Evolutionary conservation across 2,329 filamentous ascomycete genomes (phyloP).

Genomic region (Monosporascus sp.): DNA sequence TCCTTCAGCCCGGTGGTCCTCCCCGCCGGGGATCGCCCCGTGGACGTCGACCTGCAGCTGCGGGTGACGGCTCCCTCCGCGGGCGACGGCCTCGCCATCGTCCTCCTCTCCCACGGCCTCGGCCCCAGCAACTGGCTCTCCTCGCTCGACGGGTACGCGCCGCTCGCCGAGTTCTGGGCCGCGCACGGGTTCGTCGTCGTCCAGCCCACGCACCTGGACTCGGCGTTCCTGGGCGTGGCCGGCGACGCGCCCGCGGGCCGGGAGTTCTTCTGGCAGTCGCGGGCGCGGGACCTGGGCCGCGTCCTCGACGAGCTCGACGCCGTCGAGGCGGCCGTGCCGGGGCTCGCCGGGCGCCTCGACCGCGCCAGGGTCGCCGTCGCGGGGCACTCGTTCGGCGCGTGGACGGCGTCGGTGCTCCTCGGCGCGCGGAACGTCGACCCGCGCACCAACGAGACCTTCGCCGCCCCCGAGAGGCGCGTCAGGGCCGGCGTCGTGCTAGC

Average conservation of each 20-base stretch:
- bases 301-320: conserved; percentile 33
- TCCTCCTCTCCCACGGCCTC: conserved; percentile 37
- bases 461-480: conserved; percentile 28
- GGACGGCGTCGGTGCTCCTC: conserved; percentile 29
- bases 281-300: conserved; percentile 29
- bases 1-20: conserved; percentile 27
- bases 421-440: conserved; percentile 31
- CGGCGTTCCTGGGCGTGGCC: conserved; percentile 23
- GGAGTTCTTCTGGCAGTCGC: conserved; percentile 27
- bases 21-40: conserved; percentile 17
- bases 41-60: conserved; percentile 26
- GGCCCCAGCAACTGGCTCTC: conserved; percentile 33
- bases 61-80: conserved; percentile 30
- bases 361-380: conserved; percentile 27
- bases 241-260: conserved; percentile 13
- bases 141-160: conserved; percentile 36
- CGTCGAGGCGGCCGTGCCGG: conserved; percentile 29
- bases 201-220: conserved; percentile 37
- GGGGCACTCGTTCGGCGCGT: conserved; percentile 34
- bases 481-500: conserved; percentile 32
- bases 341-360: conserved; percentile 31
- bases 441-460: conserved; percentile 13
- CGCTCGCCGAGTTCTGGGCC: conserved; percentile 36
- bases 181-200: conserved; percentile 37
- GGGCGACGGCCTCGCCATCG: conserved; percentile 30